Percentiles rank a stretch among this genome's conserved stretches.
phyloP scores from a whole-genome alignment of 257 asterid species.

The Vinca minor region DNA sequence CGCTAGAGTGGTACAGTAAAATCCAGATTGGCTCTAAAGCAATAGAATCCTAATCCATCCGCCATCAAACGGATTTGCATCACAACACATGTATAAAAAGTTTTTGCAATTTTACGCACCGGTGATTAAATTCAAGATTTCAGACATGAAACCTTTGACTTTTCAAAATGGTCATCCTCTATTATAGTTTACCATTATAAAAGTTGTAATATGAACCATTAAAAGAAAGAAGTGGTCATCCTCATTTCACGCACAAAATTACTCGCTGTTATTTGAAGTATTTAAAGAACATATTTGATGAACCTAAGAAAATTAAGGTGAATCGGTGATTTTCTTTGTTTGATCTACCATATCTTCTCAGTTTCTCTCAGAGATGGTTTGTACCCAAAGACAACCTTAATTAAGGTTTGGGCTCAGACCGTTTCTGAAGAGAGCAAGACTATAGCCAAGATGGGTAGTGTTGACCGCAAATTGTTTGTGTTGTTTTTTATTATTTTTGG shows the following conservation, averaged over 20 bases:
- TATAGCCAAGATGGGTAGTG: slow-evolving; percentile 7
- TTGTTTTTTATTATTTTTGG: slow-evolving; percentile 29
- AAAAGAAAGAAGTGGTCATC: slow-evolving; percentile 27
- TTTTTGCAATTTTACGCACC: too few species aligned
- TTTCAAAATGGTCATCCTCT: not conserved
- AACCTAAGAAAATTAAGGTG: not conserved
- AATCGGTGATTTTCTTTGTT: not conserved
- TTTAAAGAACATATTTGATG: slow-evolving; percentile 13
- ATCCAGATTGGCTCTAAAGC: too few species aligned
- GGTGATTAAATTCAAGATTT: too few species aligned
- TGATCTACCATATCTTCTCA: not conserved
- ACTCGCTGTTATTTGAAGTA: not conserved
- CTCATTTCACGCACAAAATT: slow-evolving; percentile 13
- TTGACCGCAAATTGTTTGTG: too few species aligned
- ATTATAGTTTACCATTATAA: too few species aligned
- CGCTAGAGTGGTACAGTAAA: too few species aligned
- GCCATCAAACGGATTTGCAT: too few species aligned
- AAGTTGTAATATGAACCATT: not conserved
- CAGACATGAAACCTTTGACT: not conserved
- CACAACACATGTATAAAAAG: too few species aligned
- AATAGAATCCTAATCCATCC: too few species aligned
- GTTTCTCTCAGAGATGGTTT: slow-evolving; percentile 5
- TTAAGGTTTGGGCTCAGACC: slow-evolving; percentile 13
- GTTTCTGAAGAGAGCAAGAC: too few species aligned
- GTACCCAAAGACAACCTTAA: not conserved